Base-by-base conservation (phyloP, 2,329 filamentous ascomycete genomes). In the Sclerotinia subarctica region DNA sequence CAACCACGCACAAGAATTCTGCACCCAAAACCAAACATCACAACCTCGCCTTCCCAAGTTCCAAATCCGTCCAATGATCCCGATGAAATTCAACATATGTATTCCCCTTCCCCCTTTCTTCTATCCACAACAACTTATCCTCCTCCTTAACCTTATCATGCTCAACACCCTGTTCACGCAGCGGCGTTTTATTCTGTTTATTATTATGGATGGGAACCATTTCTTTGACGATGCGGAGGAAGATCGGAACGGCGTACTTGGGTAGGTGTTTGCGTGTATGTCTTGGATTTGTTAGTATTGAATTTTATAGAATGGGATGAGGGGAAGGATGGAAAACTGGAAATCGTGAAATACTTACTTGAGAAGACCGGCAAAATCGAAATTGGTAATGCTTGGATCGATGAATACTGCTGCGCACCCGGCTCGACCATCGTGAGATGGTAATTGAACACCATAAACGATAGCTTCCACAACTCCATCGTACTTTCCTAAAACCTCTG, bases 111-210 rank as follows among this genome's bases (percentile, higher is more conserved):
- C 83, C 85, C 69, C 82, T 81, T 11, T 87, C 78, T 79, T 87
- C 88, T 73, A 87, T 87, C 78, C 91, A 81, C 32, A 82, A 77
- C 3, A 86, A 67, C 38, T 78, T 74, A 66, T 85, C 83, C 1
- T 78, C 76, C 0, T 72, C 72, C 29, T 78, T 75, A 5, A 82
- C 79, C 74, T 82, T 82, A 32, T 78, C 77, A 2, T 86, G 84
- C 76, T 91, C 85, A 19, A 91, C 84, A 0, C 89, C 90, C 71
- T 91, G 88, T 57, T 85, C 84, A 73, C 89, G 83, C 57, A 93
- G 79, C 0, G 88, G 88, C 1, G 88, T 84, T 77, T 94, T 94
- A 76, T 92, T 91, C 78, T 93, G 90, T 79, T 94, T 94, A 77
- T 92, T 90, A 73, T 93, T 94, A 75, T 91, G 88, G 73, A 87